These are phyloP conservation scores for Theileria luwenshuni DNA, from an alignment of 169 alveolate genomes.

Conservation along the genomic window DNA sequence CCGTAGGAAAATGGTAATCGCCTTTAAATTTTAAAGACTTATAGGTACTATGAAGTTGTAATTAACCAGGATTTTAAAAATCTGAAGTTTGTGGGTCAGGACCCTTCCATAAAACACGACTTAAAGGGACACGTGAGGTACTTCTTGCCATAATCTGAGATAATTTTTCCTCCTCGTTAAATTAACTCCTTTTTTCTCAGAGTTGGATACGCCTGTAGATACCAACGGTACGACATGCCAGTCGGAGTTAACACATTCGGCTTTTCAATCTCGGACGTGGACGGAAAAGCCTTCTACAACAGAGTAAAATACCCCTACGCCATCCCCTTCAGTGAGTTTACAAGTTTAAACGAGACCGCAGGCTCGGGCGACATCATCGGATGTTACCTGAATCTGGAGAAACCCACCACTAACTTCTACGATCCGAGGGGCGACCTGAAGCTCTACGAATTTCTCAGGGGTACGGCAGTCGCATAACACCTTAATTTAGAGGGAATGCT, in stretches of 20 bases:
- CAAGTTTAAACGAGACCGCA: not conserved
- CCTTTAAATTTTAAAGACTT: constrained; percentile 27
- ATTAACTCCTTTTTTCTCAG: constrained; percentile 52
- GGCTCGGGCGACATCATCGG: constrained; percentile 75
- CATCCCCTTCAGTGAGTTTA: constrained; percentile 25
- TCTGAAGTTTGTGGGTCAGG: constrained; percentile 36
- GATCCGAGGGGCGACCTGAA: constrained; percentile 83
- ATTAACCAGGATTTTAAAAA: constrained; percentile 18
- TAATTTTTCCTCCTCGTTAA: not conserved
- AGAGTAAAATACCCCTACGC: constrained; percentile 40
- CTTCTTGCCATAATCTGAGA: constrained; percentile 18
- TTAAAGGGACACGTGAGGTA: constrained; percentile 52
- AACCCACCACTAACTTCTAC: constrained; percentile 55
- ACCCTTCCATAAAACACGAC: not conserved
- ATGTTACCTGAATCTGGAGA: constrained; percentile 70
- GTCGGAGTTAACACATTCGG: constrained; percentile 74
- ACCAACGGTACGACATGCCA: constrained; percentile 81
- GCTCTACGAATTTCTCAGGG: constrained; percentile 77
- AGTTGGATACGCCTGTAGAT: constrained; percentile 88
- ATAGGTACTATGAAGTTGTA: constrained; percentile 75
- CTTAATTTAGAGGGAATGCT: constrained; percentile 74
- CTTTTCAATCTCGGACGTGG: constrained; percentile 68
- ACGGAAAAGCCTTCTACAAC: constrained; percentile 26
- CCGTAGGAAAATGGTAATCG: constrained; percentile 47
- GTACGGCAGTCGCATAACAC: constrained; percentile 26